These are phyloP conservation scores for Curvularia verruculosa DNA, from an alignment of 2,329 filamentous ascomycete genomes.

Conservation along the genomic window DNA sequence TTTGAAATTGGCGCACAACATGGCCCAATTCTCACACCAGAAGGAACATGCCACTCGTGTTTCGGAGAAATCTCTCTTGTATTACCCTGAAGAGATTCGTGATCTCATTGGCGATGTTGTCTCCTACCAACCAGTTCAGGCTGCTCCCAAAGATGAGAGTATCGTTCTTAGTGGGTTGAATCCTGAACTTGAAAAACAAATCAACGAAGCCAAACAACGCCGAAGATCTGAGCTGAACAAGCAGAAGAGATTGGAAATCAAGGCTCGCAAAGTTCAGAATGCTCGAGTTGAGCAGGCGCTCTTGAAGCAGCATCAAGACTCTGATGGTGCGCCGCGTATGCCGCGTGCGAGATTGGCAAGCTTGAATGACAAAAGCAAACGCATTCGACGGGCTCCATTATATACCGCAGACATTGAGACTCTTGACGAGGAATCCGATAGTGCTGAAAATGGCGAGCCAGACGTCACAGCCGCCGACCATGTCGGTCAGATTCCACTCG, in stretches of 20 bases:
- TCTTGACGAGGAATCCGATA: conserved; percentile 21
- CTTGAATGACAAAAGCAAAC: conserved; percentile 34
- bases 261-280: conserved; percentile 29
- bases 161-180: conserved; percentile 32
- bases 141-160: conserved; percentile 39
- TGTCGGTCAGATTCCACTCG: conserved; percentile 19
- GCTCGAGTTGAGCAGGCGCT: conserved; percentile 24
- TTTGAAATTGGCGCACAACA: conserved; percentile 56
- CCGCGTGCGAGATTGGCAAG: conserved; percentile 35
- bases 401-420: conserved; percentile 5
- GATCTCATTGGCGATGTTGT: conserved; percentile 33
- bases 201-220: conserved; percentile 25
- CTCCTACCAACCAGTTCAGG: conserved; percentile 22
- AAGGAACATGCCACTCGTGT: conserved; percentile 9
- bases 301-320: conserved; percentile 13
- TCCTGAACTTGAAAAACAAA: conserved; percentile 28
- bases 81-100: conserved; percentile 41
- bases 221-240: conserved; percentile 21
- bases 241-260: conserved; percentile 25
- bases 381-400: conserved; percentile 23
- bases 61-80: conserved; percentile 35
- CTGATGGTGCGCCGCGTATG: conserved; percentile 13
- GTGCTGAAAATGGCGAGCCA: conserved; percentile 4
- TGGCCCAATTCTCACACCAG: conserved; percentile 51
- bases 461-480: conserved; percentile 8